Evolutionary conservation across 345 rosid species (phyloP), one percentile per base, ranked within the genome.

Genomic region (Eucalyptus pumila): DNA sequence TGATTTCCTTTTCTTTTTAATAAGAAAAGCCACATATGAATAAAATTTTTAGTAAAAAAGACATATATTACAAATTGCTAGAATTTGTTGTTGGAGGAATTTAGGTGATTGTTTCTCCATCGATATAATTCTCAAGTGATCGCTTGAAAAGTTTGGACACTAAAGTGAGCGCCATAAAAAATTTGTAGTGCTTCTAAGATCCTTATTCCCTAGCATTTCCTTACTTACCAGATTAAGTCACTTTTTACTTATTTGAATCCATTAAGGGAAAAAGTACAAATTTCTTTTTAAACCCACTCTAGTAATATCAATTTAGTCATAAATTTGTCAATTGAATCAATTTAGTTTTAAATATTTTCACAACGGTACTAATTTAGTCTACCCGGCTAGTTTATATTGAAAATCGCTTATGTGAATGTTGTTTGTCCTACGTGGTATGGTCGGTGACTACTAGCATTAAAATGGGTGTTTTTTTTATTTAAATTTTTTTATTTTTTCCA

Each of bases 301-400:
- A 56, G 6, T 24, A 11, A 1, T 56, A 56, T 11, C 0, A 24
- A 56, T 56, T 56, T 0, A 56, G 30, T 56, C 6, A 24, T 56
- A 24, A 56, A 24, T 1, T 26, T 56, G 24, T 10, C 13, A 56
- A 56, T 24, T 10, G 0, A 3, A 56, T 9, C 26, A 10, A 23
- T 2, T 56, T 24, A 56, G 1, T 56, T 11, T 3, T 56, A 23
- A 9, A 56, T 52, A 2, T 56, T 56, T 56, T 56, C 21, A 56
- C 2, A 56, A 23, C 0, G 27, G 6, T 10, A 10, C 30, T 3
- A 56, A 24, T 9, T 56, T 23, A 24, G 62, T 56, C 30, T 0
- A 24, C 14, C 4, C 0, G 2, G 6, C 14, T 7, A 24, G 1
- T 56, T 56, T 56, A 49, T 23, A 56, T 26, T 56, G 9, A 3